These are phyloP conservation scores for Cladosporium sp. DNA, from an alignment of 2,329 filamentous ascomycete genomes.

Conservation along the genomic window DNA sequence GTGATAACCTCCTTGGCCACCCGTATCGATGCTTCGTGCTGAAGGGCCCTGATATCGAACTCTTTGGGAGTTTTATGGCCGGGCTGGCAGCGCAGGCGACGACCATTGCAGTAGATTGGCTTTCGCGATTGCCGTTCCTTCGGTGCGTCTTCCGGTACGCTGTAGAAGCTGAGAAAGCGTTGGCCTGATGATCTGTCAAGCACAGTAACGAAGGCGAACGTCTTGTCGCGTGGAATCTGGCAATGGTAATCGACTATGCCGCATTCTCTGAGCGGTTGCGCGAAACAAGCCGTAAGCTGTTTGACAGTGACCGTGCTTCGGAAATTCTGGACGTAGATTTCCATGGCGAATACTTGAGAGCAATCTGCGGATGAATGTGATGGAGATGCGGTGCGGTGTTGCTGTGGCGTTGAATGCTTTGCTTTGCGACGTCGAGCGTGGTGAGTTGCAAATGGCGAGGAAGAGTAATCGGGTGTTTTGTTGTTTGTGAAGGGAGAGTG, in stretches of 20 bases:
- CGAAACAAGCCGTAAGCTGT: slow-evolving; percentile 39
- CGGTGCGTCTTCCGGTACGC: slow-evolving; percentile 20
- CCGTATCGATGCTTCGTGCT: slow-evolving; percentile 18
- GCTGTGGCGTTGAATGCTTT: too few species aligned
- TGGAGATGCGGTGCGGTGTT: neutral
- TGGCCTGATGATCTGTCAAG: slow-evolving; percentile 36
- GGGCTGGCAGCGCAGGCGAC: slow-evolving; percentile 21
- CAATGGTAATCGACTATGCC: slow-evolving; percentile 41
- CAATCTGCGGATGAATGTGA: too few species aligned
- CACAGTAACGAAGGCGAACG: slow-evolving; percentile 45
- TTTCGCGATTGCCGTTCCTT: slow-evolving; percentile 8
- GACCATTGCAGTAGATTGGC: slow-evolving; percentile 22
- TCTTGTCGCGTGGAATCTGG: slow-evolving; percentile 39
- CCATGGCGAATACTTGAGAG: too few species aligned
- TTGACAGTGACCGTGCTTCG: slow-evolving; percentile 40
- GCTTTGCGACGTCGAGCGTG: too few species aligned
- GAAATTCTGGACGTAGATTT: slow-evolving; percentile 44
- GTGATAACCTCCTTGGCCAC: neutral
- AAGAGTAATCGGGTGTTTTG: too few species aligned
- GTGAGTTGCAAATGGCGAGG: too few species aligned
- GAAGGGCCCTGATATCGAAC: slow-evolving; percentile 24
- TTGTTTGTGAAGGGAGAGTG: too few species aligned
- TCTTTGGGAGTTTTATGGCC: slow-evolving; percentile 21
- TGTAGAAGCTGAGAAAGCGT: slow-evolving; percentile 40
- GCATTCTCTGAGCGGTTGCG: slow-evolving; percentile 34